Conservation (phyloP, 2,329 filamentous ascomycete species). For the Metarhizium album region DNA sequence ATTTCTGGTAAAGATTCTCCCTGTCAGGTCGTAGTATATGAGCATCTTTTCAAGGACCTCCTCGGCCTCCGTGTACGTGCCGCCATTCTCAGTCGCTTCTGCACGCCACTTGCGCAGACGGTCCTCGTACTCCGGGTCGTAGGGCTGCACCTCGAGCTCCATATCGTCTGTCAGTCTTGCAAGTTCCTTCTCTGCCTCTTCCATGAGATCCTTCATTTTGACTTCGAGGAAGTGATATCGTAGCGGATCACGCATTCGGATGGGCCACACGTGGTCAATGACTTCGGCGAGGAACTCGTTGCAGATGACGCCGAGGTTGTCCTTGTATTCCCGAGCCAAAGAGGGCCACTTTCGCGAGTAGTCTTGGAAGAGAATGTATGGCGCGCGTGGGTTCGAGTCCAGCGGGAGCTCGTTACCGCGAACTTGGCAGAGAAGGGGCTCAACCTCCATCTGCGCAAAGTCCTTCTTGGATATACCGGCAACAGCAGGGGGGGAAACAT, state of each 20-base stretch:
- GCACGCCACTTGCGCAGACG: constrained; percentile 37
- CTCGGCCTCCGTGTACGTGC: constrained; percentile 38
- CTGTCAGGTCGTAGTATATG: constrained; percentile 43
- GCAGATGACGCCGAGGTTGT: constrained; percentile 42
- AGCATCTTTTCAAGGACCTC: constrained; percentile 46
- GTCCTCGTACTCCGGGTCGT: constrained; percentile 42
- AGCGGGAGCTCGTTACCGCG: constrained; percentile 41
- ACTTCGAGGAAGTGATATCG: constrained; percentile 37
- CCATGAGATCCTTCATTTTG: constrained; percentile 36
- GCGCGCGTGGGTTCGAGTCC: constrained; percentile 40
- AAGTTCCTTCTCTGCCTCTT: constrained; percentile 36
- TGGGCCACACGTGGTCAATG: constrained; percentile 38
- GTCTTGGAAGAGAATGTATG: constrained; percentile 43
- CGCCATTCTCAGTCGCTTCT: constrained; percentile 30
- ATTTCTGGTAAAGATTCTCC: constrained; percentile 41
- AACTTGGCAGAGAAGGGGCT: constrained; percentile 37
- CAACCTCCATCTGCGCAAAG: constrained; percentile 37
- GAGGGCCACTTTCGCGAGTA: constrained; percentile 42
- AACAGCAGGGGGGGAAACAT: constrained; percentile 17
- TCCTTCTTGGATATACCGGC: constrained; percentile 33
- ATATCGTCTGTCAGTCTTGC: constrained; percentile 36
- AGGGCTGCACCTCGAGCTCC: constrained; percentile 42
- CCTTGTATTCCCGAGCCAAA: constrained; percentile 42
- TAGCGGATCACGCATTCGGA: constrained; percentile 39
- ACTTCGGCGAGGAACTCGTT: constrained; percentile 42